Percentiles rank a stretch among this genome's conserved stretches.
These are phyloP conservation scores for Gracilariopsis chorda DNA, from an alignment of 23 red algal genomes.

Conservation along the genomic window DNA sequence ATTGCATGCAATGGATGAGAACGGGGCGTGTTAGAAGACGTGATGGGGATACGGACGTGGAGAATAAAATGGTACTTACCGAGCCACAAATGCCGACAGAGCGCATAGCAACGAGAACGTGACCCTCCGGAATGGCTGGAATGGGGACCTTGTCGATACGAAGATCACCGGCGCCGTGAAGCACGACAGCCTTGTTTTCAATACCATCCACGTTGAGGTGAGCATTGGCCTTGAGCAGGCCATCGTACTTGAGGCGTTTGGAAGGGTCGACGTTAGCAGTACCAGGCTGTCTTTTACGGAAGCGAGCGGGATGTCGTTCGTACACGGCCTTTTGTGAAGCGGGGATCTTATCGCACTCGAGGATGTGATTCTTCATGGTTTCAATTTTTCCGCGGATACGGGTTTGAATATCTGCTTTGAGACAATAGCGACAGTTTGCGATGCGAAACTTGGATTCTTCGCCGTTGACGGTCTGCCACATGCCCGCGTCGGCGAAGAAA, in stretches of 20 bases:
- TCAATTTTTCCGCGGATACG: constrained; percentile 54
- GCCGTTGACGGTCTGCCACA: constrained; percentile 58
- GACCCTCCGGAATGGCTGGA: constrained; percentile 41
- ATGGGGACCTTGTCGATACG: constrained; percentile 53
- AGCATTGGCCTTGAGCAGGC: constrained; percentile 19
- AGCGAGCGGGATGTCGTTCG: constrained; percentile 37
- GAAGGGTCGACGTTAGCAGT: constrained; percentile 3
- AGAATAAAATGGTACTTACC: constrained; percentile 24
- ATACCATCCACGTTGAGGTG: constrained; percentile 23
- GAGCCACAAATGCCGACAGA: constrained; percentile 86
- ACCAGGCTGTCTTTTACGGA: constrained; percentile 9
- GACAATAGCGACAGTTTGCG: constrained; percentile 51
- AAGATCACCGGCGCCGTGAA: constrained; percentile 66
- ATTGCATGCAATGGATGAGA: not conserved
- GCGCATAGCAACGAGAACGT: constrained; percentile 69
- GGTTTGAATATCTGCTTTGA: constrained; percentile 49
- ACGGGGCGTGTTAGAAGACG: not conserved
- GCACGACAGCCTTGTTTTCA: constrained; percentile 66
- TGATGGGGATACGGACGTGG: not conserved
- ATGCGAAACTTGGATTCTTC: constrained; percentile 57
- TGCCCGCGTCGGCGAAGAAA: constrained; percentile 59
- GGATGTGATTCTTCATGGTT: constrained; percentile 65
- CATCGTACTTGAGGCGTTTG: constrained; percentile 24
- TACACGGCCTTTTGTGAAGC: constrained; percentile 50
- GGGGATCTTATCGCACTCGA: constrained; percentile 50